phyloP scores from a whole-genome alignment of 1,284 basidiomycete species.

The Waitea zeae region DNA sequence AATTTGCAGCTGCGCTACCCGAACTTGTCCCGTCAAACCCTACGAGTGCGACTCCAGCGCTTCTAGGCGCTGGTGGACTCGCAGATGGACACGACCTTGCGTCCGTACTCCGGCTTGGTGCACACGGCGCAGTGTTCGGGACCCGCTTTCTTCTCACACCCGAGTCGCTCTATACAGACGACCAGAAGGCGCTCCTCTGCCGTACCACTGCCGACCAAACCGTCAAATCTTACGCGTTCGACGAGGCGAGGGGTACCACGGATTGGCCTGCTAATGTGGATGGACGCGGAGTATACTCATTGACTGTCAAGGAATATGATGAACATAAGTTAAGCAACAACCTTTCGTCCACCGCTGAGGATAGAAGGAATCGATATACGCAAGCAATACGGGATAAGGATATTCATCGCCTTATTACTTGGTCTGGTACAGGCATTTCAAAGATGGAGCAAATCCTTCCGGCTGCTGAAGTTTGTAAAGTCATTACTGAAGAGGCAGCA shows the following conservation, averaged over 20 bases:
- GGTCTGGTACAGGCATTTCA: no score
- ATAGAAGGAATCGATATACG: no score
- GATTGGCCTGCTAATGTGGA: constrained; percentile 56
- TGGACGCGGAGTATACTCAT: constrained; percentile 44
- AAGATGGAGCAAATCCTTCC: no score
- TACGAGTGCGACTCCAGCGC: no score
- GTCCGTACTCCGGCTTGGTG: constrained; percentile 44
- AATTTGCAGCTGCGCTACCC: constrained; percentile 27
- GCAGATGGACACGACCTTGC: constrained; percentile 43
- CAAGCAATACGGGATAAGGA: no score
- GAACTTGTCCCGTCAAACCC: constrained; percentile 22
- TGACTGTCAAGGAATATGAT: no score
- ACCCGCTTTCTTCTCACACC: constrained; percentile 56
- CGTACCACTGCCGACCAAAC: constrained; percentile 29
- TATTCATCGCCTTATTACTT: no score
- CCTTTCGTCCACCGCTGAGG: no score
- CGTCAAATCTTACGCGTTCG: constrained; percentile 49
- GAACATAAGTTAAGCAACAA: no score
- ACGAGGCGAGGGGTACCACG: constrained; percentile 34
- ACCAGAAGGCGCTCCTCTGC: constrained; percentile 37
- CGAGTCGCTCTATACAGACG: constrained; percentile 40
- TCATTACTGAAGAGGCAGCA: no score
- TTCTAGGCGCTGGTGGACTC: constrained; percentile 44
- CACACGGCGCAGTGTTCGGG: constrained; percentile 46
- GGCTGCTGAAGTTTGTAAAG: no score